phyloP scores from a whole-genome alignment of 768 basidiomycete genomes.

The Tulasnella sp. region DNA sequence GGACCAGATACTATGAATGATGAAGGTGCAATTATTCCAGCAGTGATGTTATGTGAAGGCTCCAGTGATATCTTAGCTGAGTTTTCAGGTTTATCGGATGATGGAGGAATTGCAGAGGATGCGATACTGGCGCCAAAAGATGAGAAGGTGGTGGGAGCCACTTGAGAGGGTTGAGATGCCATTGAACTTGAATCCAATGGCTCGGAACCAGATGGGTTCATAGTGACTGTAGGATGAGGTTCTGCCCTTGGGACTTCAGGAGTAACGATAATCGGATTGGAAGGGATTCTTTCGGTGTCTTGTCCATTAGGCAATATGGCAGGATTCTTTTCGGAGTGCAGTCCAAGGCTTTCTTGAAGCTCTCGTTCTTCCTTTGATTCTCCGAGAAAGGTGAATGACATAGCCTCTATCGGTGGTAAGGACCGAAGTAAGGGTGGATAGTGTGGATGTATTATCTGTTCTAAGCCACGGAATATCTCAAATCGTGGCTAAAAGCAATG shows the following conservation, averaged over 20 bases:
- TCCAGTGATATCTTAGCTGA: too few species aligned
- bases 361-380: conserved; percentile 51
- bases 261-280: neutral
- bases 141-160: too few species aligned
- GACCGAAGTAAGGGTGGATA: conserved; percentile 61
- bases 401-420: conserved; percentile 45
- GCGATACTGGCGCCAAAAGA: too few species aligned
- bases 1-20: too few species aligned
- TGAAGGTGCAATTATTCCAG: too few species aligned
- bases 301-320: neutral
- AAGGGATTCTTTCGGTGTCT: neutral
- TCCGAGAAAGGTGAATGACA: conserved; percentile 49
- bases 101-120: too few species aligned
- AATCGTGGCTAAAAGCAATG: neutral
- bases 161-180: too few species aligned
- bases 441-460: conserved; percentile 63
- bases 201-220: neutral
- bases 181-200: neutral
- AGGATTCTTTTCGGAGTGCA: conserved; percentile 20
- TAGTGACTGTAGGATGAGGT: neutral
- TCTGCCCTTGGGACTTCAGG: neutral
- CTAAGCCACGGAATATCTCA: conserved; percentile 26
- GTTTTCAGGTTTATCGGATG: too few species aligned
- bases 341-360: conserved; percentile 31
- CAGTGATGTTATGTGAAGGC: too few species aligned